These are phyloP conservation scores for Aureoboletus auriporus DNA, from an alignment of 768 basidiomycete genomes.

Conservation along the genomic window DNA sequence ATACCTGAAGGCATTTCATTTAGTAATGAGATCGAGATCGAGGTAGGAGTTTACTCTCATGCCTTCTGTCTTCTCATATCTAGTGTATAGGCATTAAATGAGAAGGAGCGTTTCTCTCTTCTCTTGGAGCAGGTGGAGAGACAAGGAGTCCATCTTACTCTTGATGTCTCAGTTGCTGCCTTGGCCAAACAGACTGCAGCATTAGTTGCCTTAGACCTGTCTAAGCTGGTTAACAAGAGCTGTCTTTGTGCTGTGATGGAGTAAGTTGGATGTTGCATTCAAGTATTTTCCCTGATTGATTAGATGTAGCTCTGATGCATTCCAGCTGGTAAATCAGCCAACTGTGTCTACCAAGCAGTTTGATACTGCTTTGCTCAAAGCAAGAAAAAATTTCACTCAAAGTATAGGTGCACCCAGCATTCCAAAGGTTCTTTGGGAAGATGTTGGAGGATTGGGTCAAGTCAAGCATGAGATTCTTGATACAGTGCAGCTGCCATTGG, in stretches of 20 bases:
- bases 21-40: constrained; percentile 79
- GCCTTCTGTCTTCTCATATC: neutral
- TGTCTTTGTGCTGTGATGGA: constrained; percentile 39
- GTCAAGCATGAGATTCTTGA: constrained; percentile 94
- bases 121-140: constrained; percentile 42
- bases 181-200: constrained; percentile 90
- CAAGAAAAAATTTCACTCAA: constrained; percentile 78
- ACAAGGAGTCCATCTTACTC: constrained; percentile 41
- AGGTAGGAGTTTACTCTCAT: constrained; percentile 41
- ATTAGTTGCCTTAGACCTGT: constrained; percentile 77
- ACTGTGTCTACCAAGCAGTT: constrained; percentile 56
- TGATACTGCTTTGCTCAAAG: constrained; percentile 62
- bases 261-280: constrained; percentile 10
- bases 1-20: constrained; percentile 68
- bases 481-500: constrained; percentile 89
- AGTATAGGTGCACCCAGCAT: constrained; percentile 97
- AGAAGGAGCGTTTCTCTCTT: constrained; percentile 65
- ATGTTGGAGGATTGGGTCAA: constrained; percentile 84
- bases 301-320: constrained; percentile 1
- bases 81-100: constrained; percentile 66
- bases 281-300: neutral
- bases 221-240: constrained; percentile 61
- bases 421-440: constrained; percentile 94
- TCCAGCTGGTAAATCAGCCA: constrained; percentile 8
- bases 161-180: constrained; percentile 72